Percentiles rank a stretch among this genome's conserved stretches.
Conservation (phyloP, 2,329 filamentous ascomycete genomes). For the Trichoderma cornu-damae region DNA sequence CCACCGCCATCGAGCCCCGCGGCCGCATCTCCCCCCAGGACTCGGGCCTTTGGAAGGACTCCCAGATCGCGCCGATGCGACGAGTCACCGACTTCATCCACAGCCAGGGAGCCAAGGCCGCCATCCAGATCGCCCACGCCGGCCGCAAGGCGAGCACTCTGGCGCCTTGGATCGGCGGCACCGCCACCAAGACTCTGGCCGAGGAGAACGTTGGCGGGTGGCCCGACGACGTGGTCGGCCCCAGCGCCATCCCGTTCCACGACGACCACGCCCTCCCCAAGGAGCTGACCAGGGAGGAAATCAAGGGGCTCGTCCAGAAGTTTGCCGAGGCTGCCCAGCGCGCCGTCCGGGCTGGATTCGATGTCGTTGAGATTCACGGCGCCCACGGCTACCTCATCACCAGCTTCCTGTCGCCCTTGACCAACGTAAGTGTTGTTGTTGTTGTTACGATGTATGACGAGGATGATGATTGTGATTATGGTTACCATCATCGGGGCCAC, state of each 20-base stretch:
- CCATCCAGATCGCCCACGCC: constrained; percentile 76
- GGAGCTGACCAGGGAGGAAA: constrained; percentile 64
- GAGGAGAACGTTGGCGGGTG: constrained; percentile 49
- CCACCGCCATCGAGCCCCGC: constrained; percentile 67
- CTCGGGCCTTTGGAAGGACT: constrained; percentile 76
- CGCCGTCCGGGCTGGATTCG: constrained; percentile 65
- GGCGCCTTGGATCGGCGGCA: constrained; percentile 56
- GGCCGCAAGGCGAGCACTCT: constrained; percentile 62
- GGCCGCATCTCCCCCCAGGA: constrained; percentile 82
- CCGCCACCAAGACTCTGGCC: constrained; percentile 49
- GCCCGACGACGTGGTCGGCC: constrained; percentile 50
- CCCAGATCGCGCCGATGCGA: constrained; percentile 67
- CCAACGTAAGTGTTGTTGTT: constrained; percentile 46
- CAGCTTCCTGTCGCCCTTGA: constrained; percentile 58
- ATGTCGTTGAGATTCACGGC: constrained; percentile 65
- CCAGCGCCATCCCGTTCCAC: constrained; percentile 54
- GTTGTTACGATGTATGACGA: too few relatives aligned
- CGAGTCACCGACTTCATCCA: constrained; percentile 74
- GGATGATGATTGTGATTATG: too few relatives aligned
- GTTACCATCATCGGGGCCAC: too few relatives aligned
- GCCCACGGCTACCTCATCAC: constrained; percentile 64
- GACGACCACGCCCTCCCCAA: constrained; percentile 57
- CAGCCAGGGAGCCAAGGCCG: constrained; percentile 69
- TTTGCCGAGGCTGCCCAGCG: constrained; percentile 56
- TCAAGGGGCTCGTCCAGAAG: constrained; percentile 56